Evolutionary conservation across 495 filamentous ascomycete species (phyloP), one percentile per base, ranked within the genome.

Genomic region (Pyronema omphalodes): DNA sequence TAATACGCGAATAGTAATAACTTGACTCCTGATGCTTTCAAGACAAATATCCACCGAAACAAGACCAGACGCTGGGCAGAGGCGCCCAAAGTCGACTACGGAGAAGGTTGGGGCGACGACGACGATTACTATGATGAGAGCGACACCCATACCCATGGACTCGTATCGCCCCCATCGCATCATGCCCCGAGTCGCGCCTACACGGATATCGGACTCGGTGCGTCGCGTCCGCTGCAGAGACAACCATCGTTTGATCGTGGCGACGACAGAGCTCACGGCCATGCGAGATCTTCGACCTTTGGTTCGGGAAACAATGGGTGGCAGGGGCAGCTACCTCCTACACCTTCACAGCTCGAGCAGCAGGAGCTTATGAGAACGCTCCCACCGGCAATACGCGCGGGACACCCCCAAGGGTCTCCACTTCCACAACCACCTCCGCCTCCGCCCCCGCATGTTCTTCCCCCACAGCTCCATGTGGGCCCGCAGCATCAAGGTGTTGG

Each of bases 21-120:
- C 59, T 40, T 59, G 60, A 71, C 76, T 14, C 29, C 47, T 4
- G 18, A 50, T 36, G 76, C 76, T 43, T 85, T 78, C 67, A 78
- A 74, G 62, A 75, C 88, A 9, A 94, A 96, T 65, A 81, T 94
- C 29, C 87, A 84, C 68, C 83, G 91, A 54, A 73, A 81, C 35
- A 93, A 94, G 70, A 95, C 91, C 14, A 87, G 80, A 69, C 87
- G 87, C 71, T 98, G 91, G 91, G 82, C 88, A 9, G 81, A 94
- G 60, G 91, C 91, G 18, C 93, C 89, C 66, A 73, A 79, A 37
- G 78, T 80, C 55, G 82, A 81, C 55, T 98, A 98, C 61, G 91
- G 88, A 61, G 91, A 88, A 55, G 87, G 86, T 59, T 89, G 94
- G 61, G 95, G 91, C 85, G 91, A 87, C 41, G 83, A 82, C 46